Evolutionary conservation across 192 early-diverging fungal species (phyloP), one percentile per base, ranked within the genome.

Genomic region (Coemansia sp.): DNA sequence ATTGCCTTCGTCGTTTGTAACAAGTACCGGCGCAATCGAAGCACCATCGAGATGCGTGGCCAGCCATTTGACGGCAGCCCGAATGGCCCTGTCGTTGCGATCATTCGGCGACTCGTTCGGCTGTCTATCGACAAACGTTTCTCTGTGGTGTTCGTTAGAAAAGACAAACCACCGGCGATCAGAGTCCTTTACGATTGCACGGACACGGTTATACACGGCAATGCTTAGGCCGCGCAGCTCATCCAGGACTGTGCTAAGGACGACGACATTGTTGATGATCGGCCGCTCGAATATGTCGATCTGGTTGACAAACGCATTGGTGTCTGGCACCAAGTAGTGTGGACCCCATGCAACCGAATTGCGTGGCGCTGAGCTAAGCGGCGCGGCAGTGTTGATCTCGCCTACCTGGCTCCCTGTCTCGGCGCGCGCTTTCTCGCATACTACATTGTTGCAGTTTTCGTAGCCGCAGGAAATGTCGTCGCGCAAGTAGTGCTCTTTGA

Each of bases 401-500:
- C 41, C 16, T 15, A 53, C 10, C 60, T 56, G 64, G 10, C 66
- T 44, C 10, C 63, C 64, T 5, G 72, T 62, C 0, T 73, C 66
- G 11, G 15, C 38, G 44, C 69, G 66, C 2, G 72, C 53, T 2
- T 68, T 59, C 9, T 51, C 60, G 55, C 80, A 74, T 14, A 86
- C 72, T 2, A 72, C 57, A 52, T 81, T 61, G 46, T 64, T n/a
- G 67, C 76, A 75, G 21, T 35, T 34, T 43, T 67, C 68, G 45
- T 57, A 64, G 6, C 81, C 76, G 75, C 98, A 99, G 44, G 84
- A 79, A 63, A 99, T 95, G 83, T 99, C 98, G 73, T 99, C 95
- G 46, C 96, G 89, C 33, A 98, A 78, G 78, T 98, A 99, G 72
- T 97, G 96, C 72, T 99, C 96, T 77, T 94, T 94, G 71, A 98